Evolutionary conservation across 805 yeast species (phyloP).

Genomic region (Lipomyces chichibuensis): DNA sequence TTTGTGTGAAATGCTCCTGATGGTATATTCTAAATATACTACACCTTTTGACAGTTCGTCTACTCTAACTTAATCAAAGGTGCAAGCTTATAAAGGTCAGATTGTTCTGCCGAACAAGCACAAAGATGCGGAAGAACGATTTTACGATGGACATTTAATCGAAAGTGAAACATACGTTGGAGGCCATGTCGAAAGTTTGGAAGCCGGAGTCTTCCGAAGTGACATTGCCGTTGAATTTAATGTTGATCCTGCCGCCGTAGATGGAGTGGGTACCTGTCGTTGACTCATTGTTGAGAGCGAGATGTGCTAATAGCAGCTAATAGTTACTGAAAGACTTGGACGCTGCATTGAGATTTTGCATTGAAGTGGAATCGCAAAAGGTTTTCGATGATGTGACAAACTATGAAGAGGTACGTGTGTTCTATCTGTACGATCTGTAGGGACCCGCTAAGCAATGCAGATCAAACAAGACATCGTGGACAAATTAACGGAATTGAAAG

Average conservation of each 20-base stretch:
- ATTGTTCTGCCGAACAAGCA: constrained; percentile 92
- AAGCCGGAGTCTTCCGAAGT: constrained; percentile 95
- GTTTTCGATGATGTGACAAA: constrained; percentile 77
- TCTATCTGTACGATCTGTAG: neutral
- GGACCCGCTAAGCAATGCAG: constrained; percentile 6
- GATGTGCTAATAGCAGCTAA: neutral
- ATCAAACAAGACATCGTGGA: constrained; percentile 53
- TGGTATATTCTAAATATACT: constrained; percentile 52
- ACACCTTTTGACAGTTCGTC: neutral
- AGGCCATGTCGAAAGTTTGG: constrained; percentile 96
- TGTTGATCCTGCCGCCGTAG: constrained; percentile 79
- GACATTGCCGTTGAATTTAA: constrained; percentile 77
- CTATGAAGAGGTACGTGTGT: constrained; percentile 62
- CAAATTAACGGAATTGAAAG: constrained; percentile 60
- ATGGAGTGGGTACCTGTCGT: constrained; percentile 51
- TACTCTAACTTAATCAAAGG: constrained; percentile 15
- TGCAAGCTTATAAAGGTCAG: constrained; percentile 77
- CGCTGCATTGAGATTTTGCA: constrained; percentile 75
- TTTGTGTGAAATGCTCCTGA: constrained; percentile 92
- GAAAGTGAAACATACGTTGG: constrained; percentile 98
- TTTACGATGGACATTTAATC: constrained; percentile 88
- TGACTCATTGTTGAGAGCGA: neutral
- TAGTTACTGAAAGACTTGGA: constrained; percentile 65
- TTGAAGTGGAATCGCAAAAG: constrained; percentile 77
- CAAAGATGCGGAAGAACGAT: constrained; percentile 89